Evolutionary conservation across 2,329 filamentous ascomycete genomes (phyloP).

Genomic region (Aspergillus alliaceus): DNA sequence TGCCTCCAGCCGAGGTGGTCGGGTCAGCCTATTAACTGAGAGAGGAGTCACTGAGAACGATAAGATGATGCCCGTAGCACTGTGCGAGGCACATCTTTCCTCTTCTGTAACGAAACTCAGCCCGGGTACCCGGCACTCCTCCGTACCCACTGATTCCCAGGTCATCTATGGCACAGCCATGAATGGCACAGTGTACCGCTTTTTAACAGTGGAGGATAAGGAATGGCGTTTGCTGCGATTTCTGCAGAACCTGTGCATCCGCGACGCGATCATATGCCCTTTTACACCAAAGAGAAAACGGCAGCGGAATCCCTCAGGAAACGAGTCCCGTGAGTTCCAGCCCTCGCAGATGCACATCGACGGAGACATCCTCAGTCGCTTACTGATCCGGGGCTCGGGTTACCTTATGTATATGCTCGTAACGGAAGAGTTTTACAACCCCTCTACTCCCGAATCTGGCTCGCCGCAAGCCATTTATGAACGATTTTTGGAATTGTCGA

Average conservation of each 20-base stretch:
- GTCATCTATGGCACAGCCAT: conserved; percentile 66
- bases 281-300: conserved; percentile 41
- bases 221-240: conserved; percentile 71
- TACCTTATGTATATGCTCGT: conserved; percentile 33
- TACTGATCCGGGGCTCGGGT: conserved; percentile 46
- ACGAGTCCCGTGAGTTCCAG: conserved; percentile 44
- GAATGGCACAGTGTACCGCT: conserved; percentile 68
- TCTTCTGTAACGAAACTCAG: conserved; percentile 35
- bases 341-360: conserved; percentile 63
- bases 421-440: conserved; percentile 17
- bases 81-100: conserved; percentile 34
- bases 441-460: conserved; percentile 9
- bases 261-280: conserved; percentile 51
- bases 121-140: conserved; percentile 15
- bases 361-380: conserved; percentile 63
- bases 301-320: conserved; percentile 25
- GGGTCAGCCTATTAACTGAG: conserved; percentile 44
- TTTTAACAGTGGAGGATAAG: conserved; percentile 63
- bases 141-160: conserved; percentile 26
- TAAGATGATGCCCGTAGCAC: conserved; percentile 30
- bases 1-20: conserved; percentile 53
- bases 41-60: conserved; percentile 24
- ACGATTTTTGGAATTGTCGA: conserved; percentile 52
- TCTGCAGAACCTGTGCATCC: conserved; percentile 66
- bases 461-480: conserved; percentile 25